Conservation (phyloP, 148 eudicot genomes). For the Camellia sinensis region DNA sequence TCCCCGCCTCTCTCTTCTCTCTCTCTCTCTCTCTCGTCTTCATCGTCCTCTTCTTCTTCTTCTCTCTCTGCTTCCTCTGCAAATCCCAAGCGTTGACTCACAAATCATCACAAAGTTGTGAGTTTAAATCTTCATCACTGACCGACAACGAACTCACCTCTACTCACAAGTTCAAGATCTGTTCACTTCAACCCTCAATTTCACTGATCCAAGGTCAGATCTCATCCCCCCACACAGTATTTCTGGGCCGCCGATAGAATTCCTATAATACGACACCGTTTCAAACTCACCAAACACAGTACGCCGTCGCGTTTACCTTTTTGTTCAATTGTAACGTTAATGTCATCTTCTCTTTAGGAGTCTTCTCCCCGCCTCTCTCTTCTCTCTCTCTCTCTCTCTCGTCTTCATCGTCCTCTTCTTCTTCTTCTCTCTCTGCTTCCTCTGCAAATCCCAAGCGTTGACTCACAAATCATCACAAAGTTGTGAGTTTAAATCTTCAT, state of each 20-base stretch:
- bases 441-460: background rate
- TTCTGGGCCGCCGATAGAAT: background rate
- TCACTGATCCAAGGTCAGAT: background rate
- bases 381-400: background rate
- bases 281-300: too few relatives aligned
- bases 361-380: background rate
- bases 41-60: background rate
- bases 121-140: background rate
- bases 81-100: background rate
- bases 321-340: background rate
- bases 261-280: background rate
- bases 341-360: background rate
- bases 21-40: background rate
- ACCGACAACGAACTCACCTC: background rate
- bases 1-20: background rate
- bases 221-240: background rate
- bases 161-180: background rate
- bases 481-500: background rate
- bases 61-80: background rate
- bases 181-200: background rate
- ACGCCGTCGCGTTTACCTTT: background rate
- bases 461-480: background rate
- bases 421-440: background rate
- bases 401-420: background rate
- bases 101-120: background rate